A percentile compares a stretch with the other conserved stretches of the same genome.
Evolutionary conservation across 2,329 filamentous ascomycete genomes (phyloP).

Genomic region (Ceratocystis destructans): DNA sequence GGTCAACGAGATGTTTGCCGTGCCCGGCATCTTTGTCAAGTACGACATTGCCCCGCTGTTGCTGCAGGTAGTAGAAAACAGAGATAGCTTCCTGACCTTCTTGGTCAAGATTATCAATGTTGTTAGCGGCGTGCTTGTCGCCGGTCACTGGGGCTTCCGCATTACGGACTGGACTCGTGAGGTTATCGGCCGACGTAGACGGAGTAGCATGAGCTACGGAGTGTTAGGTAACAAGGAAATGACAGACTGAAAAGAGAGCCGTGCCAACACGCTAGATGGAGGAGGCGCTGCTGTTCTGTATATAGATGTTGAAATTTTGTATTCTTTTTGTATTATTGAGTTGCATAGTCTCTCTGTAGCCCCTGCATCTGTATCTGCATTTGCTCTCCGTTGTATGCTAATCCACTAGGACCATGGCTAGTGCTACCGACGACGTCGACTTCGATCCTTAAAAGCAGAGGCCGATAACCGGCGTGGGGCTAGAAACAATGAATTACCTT

Average conservation of each 20-base stretch:
- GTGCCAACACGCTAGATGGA: neutral
- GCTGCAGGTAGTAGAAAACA: conserved; percentile 69
- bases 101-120: conserved; percentile 80
- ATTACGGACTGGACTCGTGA: conserved; percentile 60
- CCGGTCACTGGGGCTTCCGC: conserved; percentile 85
- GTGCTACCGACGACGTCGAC: no score
- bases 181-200: conserved; percentile 37
- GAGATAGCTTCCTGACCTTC: conserved; percentile 60
- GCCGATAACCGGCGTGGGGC: conserved; percentile 17
- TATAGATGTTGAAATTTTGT: neutral
- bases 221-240: conserved; percentile 37
- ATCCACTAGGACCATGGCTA: no score
- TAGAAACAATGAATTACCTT: conserved; percentile 8
- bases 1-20: conserved; percentile 48
- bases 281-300: neutral
- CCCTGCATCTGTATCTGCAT: neutral
- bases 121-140: conserved; percentile 77
- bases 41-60: conserved; percentile 96
- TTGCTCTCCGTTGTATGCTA: neutral
- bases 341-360: neutral
- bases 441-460: neutral
- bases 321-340: neutral
- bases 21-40: conserved; percentile 94
- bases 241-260: neutral
- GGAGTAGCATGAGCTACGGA: conserved; percentile 32